A percentile compares a stretch with the other conserved stretches of the same genome.
Conservation (phyloP, 768 basidiomycete species). For the Lanmaoa rubissima region DNA sequence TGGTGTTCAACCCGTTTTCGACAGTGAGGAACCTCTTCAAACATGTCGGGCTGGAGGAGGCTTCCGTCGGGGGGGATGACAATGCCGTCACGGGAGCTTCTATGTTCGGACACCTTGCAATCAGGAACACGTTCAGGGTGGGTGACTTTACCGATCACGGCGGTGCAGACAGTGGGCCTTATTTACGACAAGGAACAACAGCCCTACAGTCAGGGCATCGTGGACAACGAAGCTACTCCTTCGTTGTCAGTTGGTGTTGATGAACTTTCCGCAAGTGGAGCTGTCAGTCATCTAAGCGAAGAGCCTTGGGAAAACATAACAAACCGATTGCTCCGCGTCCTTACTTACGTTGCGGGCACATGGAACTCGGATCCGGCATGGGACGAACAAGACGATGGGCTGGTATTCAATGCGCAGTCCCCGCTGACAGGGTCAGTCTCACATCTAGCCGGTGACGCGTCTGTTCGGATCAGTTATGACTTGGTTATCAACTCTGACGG, state of each 20-base stretch:
- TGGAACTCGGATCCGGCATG: slow-evolving; percentile 26
- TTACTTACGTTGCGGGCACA: slow-evolving; percentile 19
- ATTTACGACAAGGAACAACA: slow-evolving; percentile 26
- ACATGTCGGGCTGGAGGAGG: slow-evolving; percentile 9
- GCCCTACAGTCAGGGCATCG: slow-evolving; percentile 18
- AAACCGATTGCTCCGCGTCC: slow-evolving; percentile 14
- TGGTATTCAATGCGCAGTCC: slow-evolving; percentile 29
- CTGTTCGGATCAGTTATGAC: slow-evolving; percentile 12
- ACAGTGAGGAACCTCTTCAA: slow-evolving; percentile 12
- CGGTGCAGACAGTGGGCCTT: slow-evolving; percentile 15
- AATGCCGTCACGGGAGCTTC: slow-evolving; percentile 20
- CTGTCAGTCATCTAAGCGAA: slow-evolving; percentile 5
- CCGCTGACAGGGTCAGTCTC: slow-evolving; percentile 10
- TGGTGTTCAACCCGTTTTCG: slow-evolving; percentile 27
- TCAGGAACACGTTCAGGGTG: slow-evolving; percentile 31
- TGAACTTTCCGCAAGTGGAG: background rate
- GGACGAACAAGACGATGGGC: slow-evolving; percentile 26
- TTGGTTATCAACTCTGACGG: slow-evolving; percentile 52
- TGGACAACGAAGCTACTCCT: slow-evolving; percentile 6
- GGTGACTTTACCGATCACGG: slow-evolving; percentile 22
- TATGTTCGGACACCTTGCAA: slow-evolving; percentile 3
- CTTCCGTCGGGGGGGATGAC: slow-evolving; percentile 1
- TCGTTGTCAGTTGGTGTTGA: slow-evolving; percentile 1
- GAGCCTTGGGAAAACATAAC: slow-evolving; percentile 14
- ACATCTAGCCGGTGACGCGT: slow-evolving; percentile 12